These are phyloP conservation scores for Xylariaceae sp. DNA, from an alignment of 2,329 filamentous ascomycete genomes.

Conservation along the genomic window DNA sequence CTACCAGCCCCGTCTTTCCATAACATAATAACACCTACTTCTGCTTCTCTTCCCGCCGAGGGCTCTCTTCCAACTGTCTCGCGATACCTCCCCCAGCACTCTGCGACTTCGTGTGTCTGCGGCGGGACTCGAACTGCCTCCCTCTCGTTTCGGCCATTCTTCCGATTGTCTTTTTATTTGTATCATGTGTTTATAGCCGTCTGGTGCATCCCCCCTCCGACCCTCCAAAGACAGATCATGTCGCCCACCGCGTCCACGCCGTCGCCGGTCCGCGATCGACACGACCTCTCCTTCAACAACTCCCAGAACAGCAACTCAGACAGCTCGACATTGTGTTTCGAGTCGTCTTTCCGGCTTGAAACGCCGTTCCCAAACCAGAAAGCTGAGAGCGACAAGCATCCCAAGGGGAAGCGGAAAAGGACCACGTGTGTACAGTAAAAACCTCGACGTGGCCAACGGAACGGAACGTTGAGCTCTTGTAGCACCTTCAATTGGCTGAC, in stretches of 20 bases:
- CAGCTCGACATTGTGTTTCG: constrained; percentile 33
- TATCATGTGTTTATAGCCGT: constrained; percentile 28
- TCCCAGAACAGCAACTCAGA: constrained; percentile 31
- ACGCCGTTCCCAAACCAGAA: constrained; percentile 30
- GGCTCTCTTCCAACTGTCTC: constrained; percentile 7
- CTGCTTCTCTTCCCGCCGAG: constrained; percentile 14
- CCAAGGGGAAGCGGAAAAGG: constrained; percentile 59
- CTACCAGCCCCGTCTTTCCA: constrained; percentile 20
- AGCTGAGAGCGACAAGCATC: constrained; percentile 41
- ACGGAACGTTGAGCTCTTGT: neutral
- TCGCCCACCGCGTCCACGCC: constrained; percentile 30
- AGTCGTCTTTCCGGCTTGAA: constrained; percentile 35
- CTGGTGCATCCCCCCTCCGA: neutral
- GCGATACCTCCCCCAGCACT: constrained; percentile 7
- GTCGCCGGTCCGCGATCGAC: constrained; percentile 22
- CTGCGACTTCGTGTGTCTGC: constrained; percentile 3
- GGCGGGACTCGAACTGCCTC: neutral
- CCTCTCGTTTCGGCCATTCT: constrained; percentile 13
- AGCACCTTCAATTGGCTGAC: constrained; percentile 10
- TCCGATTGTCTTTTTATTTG: neutral
- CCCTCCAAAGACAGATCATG: constrained; percentile 17
- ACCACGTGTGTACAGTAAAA: constrained; percentile 50
- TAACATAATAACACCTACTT: constrained; percentile 24
- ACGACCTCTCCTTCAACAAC: constrained; percentile 28
- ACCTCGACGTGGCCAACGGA: neutral